Evolutionary conservation across 1,284 basidiomycete genomes (phyloP), one percentile per base, ranked within the genome.

Genomic region (Tylopilus sp.): DNA sequence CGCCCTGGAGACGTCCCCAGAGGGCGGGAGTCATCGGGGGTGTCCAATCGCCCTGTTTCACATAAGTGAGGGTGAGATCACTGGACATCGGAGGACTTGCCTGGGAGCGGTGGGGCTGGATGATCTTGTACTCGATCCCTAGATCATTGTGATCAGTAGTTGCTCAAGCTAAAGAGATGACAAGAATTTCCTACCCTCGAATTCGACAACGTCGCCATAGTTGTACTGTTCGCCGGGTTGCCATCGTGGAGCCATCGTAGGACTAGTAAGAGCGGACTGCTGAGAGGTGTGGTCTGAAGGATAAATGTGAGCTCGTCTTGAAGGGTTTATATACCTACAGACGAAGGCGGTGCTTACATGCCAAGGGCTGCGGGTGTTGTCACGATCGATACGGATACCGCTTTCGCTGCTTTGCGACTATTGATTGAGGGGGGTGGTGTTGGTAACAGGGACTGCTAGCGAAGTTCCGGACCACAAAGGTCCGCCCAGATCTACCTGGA

Each of bases 61-160:
- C 25, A 31, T 60, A 12, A 57, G 49, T 16, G n/a, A 47, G 46
- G 18, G 29, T 1, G 15, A 10, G 4, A 42, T 29, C 7, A 9
- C 9, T 13, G 16, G 25, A 31, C 15, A 6, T 33, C 10, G 28
- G 15, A 37, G 13, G 23, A 54, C 64, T 39, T 49, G 78, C 84
- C 74, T 86, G 82, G 23, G 85, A 86, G 41, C 65, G 69, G 66
- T 89, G 86, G 12, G 82, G 70, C 61, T 87, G 84, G 56, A 87
- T 79, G 67, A 82, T 82, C 65, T 78, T 82, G 72, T 87, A 89
- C 44, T 66, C 69, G 54, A 68, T 63, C 26, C 78, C 84, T 88
- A 55, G 39, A 46, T 47, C 42, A 8, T 30, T 15, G 34, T 12
- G 42, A 52, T 66, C 45, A 59, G 19, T 21, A 9, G 18, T 34